Conservation (phyloP, 1,284 basidiomycete genomes). For the Chalciporus sp. region DNA sequence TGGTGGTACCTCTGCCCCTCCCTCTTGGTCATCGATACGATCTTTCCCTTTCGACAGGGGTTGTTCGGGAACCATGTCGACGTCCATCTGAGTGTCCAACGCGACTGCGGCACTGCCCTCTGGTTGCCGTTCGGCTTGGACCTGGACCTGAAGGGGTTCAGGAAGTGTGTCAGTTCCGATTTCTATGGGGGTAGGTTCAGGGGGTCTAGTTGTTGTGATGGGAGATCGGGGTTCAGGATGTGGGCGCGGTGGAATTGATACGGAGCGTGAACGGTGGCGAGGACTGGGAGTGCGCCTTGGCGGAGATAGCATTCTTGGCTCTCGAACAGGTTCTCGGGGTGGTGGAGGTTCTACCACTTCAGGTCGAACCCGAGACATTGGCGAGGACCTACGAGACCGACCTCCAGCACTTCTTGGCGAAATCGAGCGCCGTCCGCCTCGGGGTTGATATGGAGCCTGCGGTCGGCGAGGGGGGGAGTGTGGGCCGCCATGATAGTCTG, state of each 20-base stretch:
- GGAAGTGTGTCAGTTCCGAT: not conserved
- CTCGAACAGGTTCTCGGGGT: constrained; percentile 13
- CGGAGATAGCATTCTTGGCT: constrained; percentile 17
- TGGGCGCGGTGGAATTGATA: constrained; percentile 15
- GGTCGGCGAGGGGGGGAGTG: constrained; percentile 19
- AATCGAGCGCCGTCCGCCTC: constrained; percentile 24
- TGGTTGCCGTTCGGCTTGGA: not conserved
- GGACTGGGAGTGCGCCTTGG: constrained; percentile 19
- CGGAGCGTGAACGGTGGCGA: constrained; percentile 3
- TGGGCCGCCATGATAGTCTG: constrained; percentile 17
- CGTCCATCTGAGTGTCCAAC: constrained; percentile 9
- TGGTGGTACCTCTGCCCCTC: constrained; percentile 16
- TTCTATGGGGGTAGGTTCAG: constrained; percentile 6
- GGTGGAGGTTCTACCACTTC: constrained; percentile 16
- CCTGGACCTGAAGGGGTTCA: not conserved
- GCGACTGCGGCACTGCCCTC: constrained; percentile 1
- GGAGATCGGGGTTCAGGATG: constrained; percentile 4
- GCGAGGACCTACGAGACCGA: constrained; percentile 29
- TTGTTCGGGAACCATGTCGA: constrained; percentile 9
- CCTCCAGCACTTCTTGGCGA: constrained; percentile 26
- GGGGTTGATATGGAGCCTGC: constrained; percentile 13
- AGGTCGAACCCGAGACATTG: constrained; percentile 17
- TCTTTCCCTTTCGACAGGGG: constrained; percentile 18
- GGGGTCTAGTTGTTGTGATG: not conserved
- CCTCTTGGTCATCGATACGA: constrained; percentile 14